Evolutionary conservation across 2,329 filamentous ascomycete genomes (phyloP), one percentile per base, ranked within the genome.

Genomic region (Alternaria atra): DNA sequence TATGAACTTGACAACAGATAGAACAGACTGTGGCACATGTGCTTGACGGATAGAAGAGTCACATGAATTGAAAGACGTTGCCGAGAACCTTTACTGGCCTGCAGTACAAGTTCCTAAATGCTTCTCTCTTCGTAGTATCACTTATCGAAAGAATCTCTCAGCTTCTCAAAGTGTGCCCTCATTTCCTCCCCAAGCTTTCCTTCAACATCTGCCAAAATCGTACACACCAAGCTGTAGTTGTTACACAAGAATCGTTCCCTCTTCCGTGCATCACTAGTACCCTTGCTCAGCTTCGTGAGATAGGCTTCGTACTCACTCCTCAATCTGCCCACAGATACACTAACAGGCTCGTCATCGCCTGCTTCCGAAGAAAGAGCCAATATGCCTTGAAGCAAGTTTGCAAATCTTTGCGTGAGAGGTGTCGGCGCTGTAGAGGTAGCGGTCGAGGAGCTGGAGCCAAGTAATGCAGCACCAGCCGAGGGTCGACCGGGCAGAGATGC

Each of bases 141-240:
- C 48, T 75, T 74, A 51, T 77, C 76, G 64, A 75, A 75, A 7
- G 70, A 67, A 60, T 82, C 80, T 68, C 77, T 79, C 67, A 93
- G 77, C 55, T 83, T 83, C 74, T 91, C 90, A 76, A 95, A 94
- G 79, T 93, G 87, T 68, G 84, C 84, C 79, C 90, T 89, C 77
- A 94, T 89, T 73, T 97, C 93, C 25, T 83, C 81, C 1, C 91
- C 87, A 72, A 94, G 77, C 77, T 91, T 92, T 4, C 92, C 92
- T 10, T 85, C 84, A 5, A 88, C 85, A 71, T 94, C 83, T 29
- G 80, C 82, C 59, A 99, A 91, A 64, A 99, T 97, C 10, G 95
- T 97, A 71, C 93, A 84, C n/a, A 99, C 87, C 65, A 99, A 84
- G 55, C 92, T 96, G 79, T 97, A 98, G 78, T 99, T 99, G 77